phyloP scores from a whole-genome alignment of 2,329 filamentous ascomycete species.

The Metarhizium humberi region DNA sequence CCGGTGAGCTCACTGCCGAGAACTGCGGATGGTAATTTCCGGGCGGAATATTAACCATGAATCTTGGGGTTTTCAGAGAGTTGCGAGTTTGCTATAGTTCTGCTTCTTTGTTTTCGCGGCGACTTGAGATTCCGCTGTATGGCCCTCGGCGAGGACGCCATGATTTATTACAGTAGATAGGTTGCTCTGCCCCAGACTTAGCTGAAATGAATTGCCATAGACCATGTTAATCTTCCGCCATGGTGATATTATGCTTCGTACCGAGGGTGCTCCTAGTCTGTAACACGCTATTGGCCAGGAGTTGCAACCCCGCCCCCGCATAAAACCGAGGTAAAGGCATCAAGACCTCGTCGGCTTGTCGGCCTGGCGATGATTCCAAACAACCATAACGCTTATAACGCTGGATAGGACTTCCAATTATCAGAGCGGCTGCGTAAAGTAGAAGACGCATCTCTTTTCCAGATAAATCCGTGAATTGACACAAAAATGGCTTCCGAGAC shows the following conservation, averaged over 20 bases:
- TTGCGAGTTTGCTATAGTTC: neutral
- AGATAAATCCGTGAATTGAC: neutral
- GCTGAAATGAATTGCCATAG: neutral
- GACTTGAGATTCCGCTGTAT: neutral
- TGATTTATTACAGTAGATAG: neutral
- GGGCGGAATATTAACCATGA: neutral
- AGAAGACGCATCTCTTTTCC: neutral
- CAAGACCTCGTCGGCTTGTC: too few species aligned
- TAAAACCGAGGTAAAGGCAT: neutral
- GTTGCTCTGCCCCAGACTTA: neutral
- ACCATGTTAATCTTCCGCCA: neutral
- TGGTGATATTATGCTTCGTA: neutral
- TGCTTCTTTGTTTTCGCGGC: neutral
- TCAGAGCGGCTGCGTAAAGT: neutral
- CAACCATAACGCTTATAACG: neutral
- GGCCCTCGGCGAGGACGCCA: neutral
- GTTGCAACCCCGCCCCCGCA: neutral
- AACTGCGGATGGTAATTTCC: neutral
- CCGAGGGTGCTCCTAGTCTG: neutral
- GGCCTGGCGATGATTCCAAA: neutral
- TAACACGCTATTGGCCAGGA: conserved; percentile 1
- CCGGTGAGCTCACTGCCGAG: neutral
- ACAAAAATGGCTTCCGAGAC: conserved; percentile 11
- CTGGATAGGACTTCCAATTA: neutral
- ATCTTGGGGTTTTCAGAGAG: neutral